Evolutionary conservation across 192 early-diverging fungal genomes (phyloP), one percentile per base, ranked within the genome.

Genomic region (Physocladia obscura): DNA sequence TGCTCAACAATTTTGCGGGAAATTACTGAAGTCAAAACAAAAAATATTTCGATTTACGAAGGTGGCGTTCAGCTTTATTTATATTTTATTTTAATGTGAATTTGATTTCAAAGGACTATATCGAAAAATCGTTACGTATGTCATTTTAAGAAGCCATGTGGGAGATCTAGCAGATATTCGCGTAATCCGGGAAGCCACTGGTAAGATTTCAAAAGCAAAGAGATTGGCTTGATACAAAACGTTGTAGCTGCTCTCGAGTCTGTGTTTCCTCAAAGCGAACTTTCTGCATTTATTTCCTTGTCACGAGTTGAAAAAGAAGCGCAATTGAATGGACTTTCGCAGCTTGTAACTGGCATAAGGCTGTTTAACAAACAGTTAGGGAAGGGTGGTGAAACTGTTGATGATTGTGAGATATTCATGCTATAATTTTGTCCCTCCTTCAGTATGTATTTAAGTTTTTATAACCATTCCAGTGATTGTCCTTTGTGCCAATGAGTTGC

Each of bases 231-330:
- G n/a, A n/a, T n/a, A n/a, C n/a, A n/a, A n/a, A n/a, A n/a, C n/a
- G n/a, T n/a, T n/a, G n/a, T n/a, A 86, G 86, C 83, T 32, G 86
- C 84, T 24, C 74, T 87, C 19, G 86, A 87, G 62, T 87, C 86
- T 0, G 86, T 87, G 29, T 87, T 87, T 49, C 86, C 86, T 26
- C 81, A 85, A 67, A 78, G 76, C 22, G 86, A 87, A 57, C 74
- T 87, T 19, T 70, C 73, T 26, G 74, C 82, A 8, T 87, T 85
- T 74, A 77, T 85, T 27, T 75, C 73, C 11, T 76, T 87, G 1
- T 64, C 79, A 19, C 64, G 82, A 5, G 52, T 55, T 56, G 86
- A 83, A 29, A 87, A 87, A 51, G 86, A 87, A 61, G 74, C 81
- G 3, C 86, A 87, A 67, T 74, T 87, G 24, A 83, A 82, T 57